Evolutionary conservation across 345 rosid species (phyloP).

Genomic region (Physaria fendleri): DNA sequence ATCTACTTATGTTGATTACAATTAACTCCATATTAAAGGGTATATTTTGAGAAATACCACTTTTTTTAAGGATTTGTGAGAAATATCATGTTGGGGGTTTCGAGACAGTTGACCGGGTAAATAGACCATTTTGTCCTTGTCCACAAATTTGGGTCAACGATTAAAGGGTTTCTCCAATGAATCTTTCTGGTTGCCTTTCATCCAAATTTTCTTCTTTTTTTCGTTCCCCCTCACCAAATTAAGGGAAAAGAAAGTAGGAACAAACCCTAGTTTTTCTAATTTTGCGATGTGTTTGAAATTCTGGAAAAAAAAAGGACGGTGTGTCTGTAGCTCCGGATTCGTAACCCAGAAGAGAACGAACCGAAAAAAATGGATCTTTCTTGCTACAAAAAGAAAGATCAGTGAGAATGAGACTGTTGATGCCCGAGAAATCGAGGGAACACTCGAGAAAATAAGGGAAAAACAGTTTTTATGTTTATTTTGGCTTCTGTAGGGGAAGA

Average conservation of each 20-base stretch:
- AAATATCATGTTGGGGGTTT: no score
- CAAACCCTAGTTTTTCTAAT: slow-evolving; percentile 6
- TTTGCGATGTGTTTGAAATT: slow-evolving; percentile 6
- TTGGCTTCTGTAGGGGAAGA: neutral
- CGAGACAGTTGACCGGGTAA: no score
- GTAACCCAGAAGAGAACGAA: slow-evolving; percentile 11
- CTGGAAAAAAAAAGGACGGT: neutral
- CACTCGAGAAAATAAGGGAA: slow-evolving; percentile 8
- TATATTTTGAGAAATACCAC: no score
- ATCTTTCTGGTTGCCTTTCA: slow-evolving; percentile 28
- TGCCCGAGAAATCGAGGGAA: slow-evolving; percentile 21
- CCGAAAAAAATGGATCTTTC: slow-evolving; percentile 33
- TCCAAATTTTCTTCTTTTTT: neutral
- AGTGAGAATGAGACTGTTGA: slow-evolving; percentile 17
- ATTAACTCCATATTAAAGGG: no score
- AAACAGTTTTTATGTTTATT: neutral
- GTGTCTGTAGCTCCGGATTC: neutral
- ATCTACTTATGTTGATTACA: no score
- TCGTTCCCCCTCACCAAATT: neutral
- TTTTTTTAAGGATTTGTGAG: no score
- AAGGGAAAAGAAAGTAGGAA: neutral
- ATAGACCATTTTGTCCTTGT: no score
- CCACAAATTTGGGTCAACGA: no score
- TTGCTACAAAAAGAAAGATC: slow-evolving; percentile 4
- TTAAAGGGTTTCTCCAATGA: slow-evolving; percentile 50